Percentiles rank a stretch among this genome's conserved stretches.
These are phyloP conservation scores for Coemansia sp. DNA, from an alignment of 192 early-diverging fungal genomes.

Conservation along the genomic window DNA sequence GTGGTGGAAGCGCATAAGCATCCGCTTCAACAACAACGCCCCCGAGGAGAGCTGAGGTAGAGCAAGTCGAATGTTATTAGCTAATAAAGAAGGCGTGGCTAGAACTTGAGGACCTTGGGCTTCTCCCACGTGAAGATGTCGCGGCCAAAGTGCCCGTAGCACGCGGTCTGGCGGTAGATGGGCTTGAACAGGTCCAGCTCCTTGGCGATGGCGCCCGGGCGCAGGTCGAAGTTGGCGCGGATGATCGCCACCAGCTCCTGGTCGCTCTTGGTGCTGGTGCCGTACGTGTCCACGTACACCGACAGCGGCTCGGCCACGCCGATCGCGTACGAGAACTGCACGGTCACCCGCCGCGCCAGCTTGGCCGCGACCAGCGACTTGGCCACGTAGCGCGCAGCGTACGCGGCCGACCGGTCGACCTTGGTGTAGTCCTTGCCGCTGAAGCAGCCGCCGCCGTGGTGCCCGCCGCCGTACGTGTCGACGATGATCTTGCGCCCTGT, in stretches of 20 bases:
- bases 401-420: conserved; percentile 98
- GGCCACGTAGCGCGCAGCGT: conserved; percentile 96
- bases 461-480: conserved; percentile 84
- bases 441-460: conserved; percentile 98
- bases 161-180: conserved; percentile 93
- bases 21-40: conserved; percentile 11
- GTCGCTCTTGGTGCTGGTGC: conserved; percentile 87
- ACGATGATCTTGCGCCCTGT: conserved; percentile 97
- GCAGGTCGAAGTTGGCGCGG: conserved; percentile 98
- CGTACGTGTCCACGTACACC: conserved; percentile 94
- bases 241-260: conserved; percentile 89
- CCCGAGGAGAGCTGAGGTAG: conserved; percentile 6
- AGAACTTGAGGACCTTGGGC: conserved; percentile 75
- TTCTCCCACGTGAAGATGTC: conserved; percentile 92
- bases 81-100: too few species aligned
- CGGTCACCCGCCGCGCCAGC: conserved; percentile 86
- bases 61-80: neutral
- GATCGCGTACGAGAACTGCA: conserved; percentile 98
- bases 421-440: conserved; percentile 99
- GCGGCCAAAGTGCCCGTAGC: conserved; percentile 94
- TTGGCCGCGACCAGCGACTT: conserved; percentile 93
- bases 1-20: conserved; percentile 52
- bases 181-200: conserved; percentile 98
- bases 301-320: conserved; percentile 97
- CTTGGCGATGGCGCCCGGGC: conserved; percentile 97